Evolutionary conservation across 805 yeast genomes (phyloP), one percentile per base, ranked within the genome.

Genomic region (Yamadazyma laniorum): DNA sequence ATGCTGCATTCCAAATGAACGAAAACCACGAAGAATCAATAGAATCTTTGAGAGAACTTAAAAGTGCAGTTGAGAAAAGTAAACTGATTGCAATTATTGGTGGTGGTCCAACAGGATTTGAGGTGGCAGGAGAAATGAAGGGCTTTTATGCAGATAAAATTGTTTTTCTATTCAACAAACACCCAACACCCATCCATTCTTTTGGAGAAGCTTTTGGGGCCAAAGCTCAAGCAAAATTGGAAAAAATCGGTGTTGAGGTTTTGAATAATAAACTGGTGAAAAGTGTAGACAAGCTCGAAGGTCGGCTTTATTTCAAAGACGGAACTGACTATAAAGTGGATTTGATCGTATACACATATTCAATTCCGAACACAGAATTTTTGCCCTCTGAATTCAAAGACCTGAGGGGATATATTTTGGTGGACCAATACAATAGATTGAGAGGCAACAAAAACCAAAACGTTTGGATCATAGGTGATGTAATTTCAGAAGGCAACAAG

Each of bases 71-170:
- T 18, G 47, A 48, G 32, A 7, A 33, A 2, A 59, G 67, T 12
- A 43, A 49, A 18, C 36, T 49, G 9, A 55, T 67, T 16, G 70
- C 67, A 2, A 47, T 67, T 5, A 32, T 67, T 15, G 73, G 70
- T 3, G 70, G 63, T 17, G 69, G 68, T 12, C 42, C 57, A 16
- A 58, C 68, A 9, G 70, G 68, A 4, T 67, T 65, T 12, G 72
- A 67, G 41, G 34, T 52, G 9, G 61, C 67, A 5, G 68, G 67
- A 6, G 73, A 67, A 37, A 47, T 67, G 21, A 68, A 58, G 3
- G 40, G 23, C n/a, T 35, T 27, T 13, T 53, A 34, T 9, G 47
- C 51, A 22, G 33, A 51, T 6, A 16, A 21, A 6, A 17, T 31
- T 11, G 59, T 63, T 17, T 49, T 53, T 9, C 47, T 63, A 26